phyloP scores from a whole-genome alignment of 768 basidiomycete genomes.

The Filobasidium floriforme region DNA sequence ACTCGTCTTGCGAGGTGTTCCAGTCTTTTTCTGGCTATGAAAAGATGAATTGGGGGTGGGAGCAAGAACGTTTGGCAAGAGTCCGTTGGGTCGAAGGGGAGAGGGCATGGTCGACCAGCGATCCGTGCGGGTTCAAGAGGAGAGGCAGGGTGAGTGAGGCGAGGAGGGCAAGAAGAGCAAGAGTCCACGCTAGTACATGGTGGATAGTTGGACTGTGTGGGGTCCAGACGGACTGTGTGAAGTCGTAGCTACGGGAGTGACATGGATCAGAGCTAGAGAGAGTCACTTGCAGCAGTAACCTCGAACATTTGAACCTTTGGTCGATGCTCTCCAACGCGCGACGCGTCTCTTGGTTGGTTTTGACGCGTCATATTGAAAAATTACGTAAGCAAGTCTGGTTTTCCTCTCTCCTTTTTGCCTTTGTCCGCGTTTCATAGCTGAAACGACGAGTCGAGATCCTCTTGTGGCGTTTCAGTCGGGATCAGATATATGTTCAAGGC shows the following conservation, averaged over 20 bases:
- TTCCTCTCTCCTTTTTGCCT: not conserved
- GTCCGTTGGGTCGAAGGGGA: not conserved
- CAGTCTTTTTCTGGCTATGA: not conserved
- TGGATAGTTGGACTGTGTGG: not conserved
- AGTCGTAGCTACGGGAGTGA: too few species aligned
- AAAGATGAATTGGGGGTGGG: not conserved
- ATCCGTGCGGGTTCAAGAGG: not conserved
- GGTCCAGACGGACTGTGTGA: not conserved
- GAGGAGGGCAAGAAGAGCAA: not conserved
- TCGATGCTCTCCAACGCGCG: too few species aligned
- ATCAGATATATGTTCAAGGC: too few species aligned
- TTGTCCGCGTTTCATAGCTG: not conserved
- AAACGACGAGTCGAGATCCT: too few species aligned
- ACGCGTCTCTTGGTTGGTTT: too few species aligned
- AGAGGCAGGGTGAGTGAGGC: not conserved
- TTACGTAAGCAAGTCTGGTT: not conserved
- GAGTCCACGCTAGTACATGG: not conserved
- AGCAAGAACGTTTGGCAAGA: not conserved
- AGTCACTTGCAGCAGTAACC: too few species aligned
- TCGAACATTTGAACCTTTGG: too few species aligned
- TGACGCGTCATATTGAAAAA: too few species aligned
- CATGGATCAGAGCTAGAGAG: too few species aligned
- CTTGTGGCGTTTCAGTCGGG: not conserved
- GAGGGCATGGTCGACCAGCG: constrained; percentile 6
- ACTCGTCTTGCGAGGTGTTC: not conserved